Base-by-base conservation (phyloP, 1,139 yeast species). In the Fermentozyma sake region DNA sequence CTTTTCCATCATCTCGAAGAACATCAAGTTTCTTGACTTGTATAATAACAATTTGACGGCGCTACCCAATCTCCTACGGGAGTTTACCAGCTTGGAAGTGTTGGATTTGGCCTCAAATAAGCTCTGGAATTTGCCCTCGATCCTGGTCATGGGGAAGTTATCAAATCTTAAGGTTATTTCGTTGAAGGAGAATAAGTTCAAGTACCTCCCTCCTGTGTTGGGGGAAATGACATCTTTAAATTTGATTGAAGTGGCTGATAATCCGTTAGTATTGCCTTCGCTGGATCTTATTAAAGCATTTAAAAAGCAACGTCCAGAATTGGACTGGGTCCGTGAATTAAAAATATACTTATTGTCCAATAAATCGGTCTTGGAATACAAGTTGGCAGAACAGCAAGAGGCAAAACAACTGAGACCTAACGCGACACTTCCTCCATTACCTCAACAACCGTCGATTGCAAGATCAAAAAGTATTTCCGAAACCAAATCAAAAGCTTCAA, bases 231-330 rank as follows among this genome's bases (percentile, higher is more conserved):
- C 59, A 3, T 66, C 63, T 30, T 61, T 85, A 28, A 68, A 72
- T 34, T 69, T 80, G 28, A 58, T 84, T n/a, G 91, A 82, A 45
- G 62, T 81, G 4, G 76, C 75, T n/a, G 76, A 71, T 20, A 83
- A 84, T 39, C 86, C 87, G 1, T 61, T 83, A 29, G 48, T 68
- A 2, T 43, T 67, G 31, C 82, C 84, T 0, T 63, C 79, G 4
- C 21, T 45, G 12, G 71, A 64, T 10, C 34, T 50, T 7, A 49
- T 68, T 28, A 54, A 42, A 35, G 51, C 38, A 23, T 65, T 50
- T 37, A 72, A 49, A 35, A 55, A 54, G 28, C 66, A 58, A 32
- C 48, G 52, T 19, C 53, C 64, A 9, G 72, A 71, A 14, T 52
- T 58, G 2, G 82, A 76, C 32, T 79, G 83, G 74, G 60, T 79